Percentiles rank a stretch among this genome's conserved stretches.
Conservation (phyloP, 139 green algal genomes). For the Micromonas pusilla region DNA sequence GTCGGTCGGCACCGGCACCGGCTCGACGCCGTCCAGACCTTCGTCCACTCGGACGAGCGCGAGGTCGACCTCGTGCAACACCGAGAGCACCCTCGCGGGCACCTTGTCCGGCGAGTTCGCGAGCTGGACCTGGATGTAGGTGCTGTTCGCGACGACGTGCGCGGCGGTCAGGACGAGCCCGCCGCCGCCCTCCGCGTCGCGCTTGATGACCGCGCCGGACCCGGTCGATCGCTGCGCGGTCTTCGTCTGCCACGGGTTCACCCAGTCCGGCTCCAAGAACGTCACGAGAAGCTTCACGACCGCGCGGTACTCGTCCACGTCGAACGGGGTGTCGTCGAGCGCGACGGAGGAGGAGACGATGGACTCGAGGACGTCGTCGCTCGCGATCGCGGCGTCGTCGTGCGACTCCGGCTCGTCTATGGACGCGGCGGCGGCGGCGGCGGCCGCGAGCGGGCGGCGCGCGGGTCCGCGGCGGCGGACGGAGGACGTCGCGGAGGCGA, state of each 20-base stretch:
- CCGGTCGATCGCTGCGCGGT: background rate
- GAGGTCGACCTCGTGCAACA: slow-evolving; percentile 7
- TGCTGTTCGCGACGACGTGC: slow-evolving; percentile 13
- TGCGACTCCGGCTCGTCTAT: background rate
- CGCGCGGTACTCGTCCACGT: slow-evolving; percentile 3
- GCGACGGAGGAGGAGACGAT: too few relatives aligned
- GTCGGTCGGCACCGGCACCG: slow-evolving; percentile 56
- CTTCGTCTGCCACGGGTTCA: slow-evolving; percentile 16
- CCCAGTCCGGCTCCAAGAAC: slow-evolving; percentile 1
- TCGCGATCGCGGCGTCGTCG: background rate
- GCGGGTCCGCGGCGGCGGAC: background rate
- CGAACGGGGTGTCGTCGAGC: background rate
- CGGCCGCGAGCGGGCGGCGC: background rate
- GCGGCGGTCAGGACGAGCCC: slow-evolving; percentile 9
- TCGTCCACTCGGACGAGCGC: slow-evolving; percentile 16
- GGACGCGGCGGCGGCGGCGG: too few relatives aligned
- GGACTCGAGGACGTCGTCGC: background rate
- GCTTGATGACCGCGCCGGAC: background rate
- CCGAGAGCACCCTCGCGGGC: background rate
- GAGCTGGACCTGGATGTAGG: slow-evolving; percentile 13
- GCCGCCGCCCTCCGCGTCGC: background rate
- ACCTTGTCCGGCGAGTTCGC: background rate
- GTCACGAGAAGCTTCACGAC: slow-evolving; percentile 15
- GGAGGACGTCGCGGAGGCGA: too few relatives aligned
- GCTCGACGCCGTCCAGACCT: slow-evolving; percentile 67